Base-by-base conservation (phyloP, 2,329 filamentous ascomycete genomes). In the Paraphaeosphaeria minitans region DNA sequence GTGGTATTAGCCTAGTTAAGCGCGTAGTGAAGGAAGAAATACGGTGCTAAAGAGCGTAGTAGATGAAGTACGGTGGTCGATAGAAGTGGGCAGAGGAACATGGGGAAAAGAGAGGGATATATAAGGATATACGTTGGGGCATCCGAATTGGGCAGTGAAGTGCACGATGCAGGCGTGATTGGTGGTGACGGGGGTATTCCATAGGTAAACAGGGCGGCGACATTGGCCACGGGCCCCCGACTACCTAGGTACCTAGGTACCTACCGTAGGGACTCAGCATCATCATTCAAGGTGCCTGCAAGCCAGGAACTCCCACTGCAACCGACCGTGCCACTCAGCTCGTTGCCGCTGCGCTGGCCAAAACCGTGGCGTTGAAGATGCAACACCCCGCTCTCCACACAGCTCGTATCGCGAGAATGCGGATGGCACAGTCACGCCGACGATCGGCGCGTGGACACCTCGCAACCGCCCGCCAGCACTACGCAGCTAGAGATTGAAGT, bases 251-350 rank as follows among this genome's bases (percentile, higher is more conserved):
- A n/a, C n/a, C n/a, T n/a, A n/a, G n/a, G n/a, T n/a, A n/a, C n/a
- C n/a, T n/a, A n/a, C n/a, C n/a, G n/a, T n/a, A 39, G 42, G 45
- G 53, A 53, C 64, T 68, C 65, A 71, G 71, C 68, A 70, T 65
- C 71, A 71, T 70, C 68, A 70, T 65, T 71, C 67, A 62, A 66
- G 24, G 60, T 57, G 46, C 52, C 42, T 37, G 43, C 57, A 61
- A 51, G 35, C 60, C 49, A 63, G 61, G 61, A 47, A 49, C 64
- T 31, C 60, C 49, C 53, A 51, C 50, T 66, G 66, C 60, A 68
- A 66, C 61, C 47, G 55, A 58, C 57, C 46, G 50, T 35, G 51
- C 63, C 63, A 60, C 29, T 55, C 59, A 24, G 41, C 54, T 31
- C 37, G 52, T 47, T 51, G 56, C 58, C 58, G 48, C 52, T 45